Evolutionary conservation across 441 rosid genomes (phyloP), one percentile per base, ranked within the genome.

Genomic region (Populus trichocarpa): DNA sequence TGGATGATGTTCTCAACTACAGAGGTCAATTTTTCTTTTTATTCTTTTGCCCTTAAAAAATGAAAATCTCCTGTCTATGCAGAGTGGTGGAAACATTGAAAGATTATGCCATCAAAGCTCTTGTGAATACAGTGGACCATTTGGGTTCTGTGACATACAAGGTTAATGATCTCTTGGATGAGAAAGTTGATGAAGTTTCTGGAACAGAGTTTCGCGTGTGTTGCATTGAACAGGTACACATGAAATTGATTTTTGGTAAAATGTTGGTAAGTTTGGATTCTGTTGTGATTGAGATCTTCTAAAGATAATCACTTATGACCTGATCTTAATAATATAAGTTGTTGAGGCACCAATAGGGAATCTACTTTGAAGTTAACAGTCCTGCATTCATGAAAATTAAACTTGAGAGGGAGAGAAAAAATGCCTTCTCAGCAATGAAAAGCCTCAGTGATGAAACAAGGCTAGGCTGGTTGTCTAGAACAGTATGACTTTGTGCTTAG

Each of bases 121-220:
- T 96, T 40, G 97, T 96, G 78, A 96, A 91, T 82, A 92, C 98
- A 3, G 93, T 96, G 84, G 99, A 96, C 80, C 99, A 96, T 87
- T 84, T 96, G 75, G 99, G 99, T 70, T 94, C 98, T 33, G 93
- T 90, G 82, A 91, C 98, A 2, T 96, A 88, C 75, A 94, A 91
- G 87, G 93, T 96, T 28, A 90, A 87, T 36, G 96, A 96, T 87
- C 87, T 96, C 68, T 82, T 96, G 46, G 97, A 93, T 64, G 97
- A 88, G 80, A 94, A 92, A 82, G 94, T 94, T 23, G 97, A 92
- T 68, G 92, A 94, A 84, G 97, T 96, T 77, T 77, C 88, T 38
- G 92, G 87, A 76, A 89, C 97, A 6, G 96, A 96, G 69, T 82
- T 91, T 53, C 88, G 92, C 8, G 90, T 96, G 33, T 91, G 96